Evolutionary conservation across 2,329 filamentous ascomycete genomes (phyloP), one percentile per base, ranked within the genome.

Genomic region (Talaromyces atroroseus): DNA sequence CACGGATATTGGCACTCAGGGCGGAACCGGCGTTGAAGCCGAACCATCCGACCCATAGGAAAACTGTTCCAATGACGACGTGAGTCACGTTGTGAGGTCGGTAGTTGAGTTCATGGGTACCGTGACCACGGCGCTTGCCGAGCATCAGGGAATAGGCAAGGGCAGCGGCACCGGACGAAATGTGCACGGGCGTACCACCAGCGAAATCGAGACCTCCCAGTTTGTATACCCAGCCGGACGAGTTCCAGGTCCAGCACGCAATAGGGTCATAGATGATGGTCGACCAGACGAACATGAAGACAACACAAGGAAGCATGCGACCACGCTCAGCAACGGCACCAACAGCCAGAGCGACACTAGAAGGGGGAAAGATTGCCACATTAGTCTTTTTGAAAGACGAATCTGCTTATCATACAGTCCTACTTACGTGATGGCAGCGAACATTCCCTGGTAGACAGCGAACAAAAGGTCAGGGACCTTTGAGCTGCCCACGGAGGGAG

Each of bases 21-120:
- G 90, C 90, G 16, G 87, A 91, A 61, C 90, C 90, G 50, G 89
- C 90, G 66, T 95, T 96, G 83, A 96, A 96, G 49, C 91, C 91
- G 67, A 95, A 95, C 91, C 90, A 96, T 54, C 91, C 91, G 16
- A 95, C 88, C 90, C 91, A 96, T 16, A 96, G 84, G 75, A 96
- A 95, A 48, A 95, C 90, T 2, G 91, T 95, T 29, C 91, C 91
- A 56, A 95, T 88, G 52, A 95, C 90, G 63, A 96, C 91, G 71
- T 95, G 89, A 3, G 90, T 94, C 48, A 95, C 90, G 66, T 95
- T 95, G 77, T 96, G 91, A 10, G 91, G 91, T 51, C 91, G 87
- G 73, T 92, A 95, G 76, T 95, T 95, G 65, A 95, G 80, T 71
- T 92, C 89, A 68, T 91, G 87, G 26, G 90, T 95, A 50, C 89